Evolutionary conservation across 2,329 filamentous ascomycete genomes (phyloP).

Genomic region (Trichoderma arundinaceum): DNA sequence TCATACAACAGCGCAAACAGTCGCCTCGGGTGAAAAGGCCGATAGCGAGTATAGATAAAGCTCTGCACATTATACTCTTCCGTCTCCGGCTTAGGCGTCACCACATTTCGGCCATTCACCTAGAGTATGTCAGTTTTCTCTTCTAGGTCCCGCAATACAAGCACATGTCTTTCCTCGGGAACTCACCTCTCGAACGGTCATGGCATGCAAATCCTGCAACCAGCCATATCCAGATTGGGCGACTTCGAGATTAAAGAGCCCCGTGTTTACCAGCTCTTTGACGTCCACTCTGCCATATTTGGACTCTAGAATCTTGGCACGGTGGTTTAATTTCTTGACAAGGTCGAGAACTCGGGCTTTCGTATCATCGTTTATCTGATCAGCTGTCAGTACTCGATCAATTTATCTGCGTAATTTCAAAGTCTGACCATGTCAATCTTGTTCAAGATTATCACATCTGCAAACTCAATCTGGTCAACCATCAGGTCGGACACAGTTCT

Average conservation of each 20-base stretch:
- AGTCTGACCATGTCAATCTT: slow-evolving; percentile 66
- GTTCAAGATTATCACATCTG: slow-evolving; percentile 74
- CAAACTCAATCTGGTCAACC: slow-evolving; percentile 80
- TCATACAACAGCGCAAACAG: slow-evolving; percentile 54
- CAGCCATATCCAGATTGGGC: slow-evolving; percentile 71
- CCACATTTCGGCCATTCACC: slow-evolving; percentile 55
- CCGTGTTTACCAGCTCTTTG: slow-evolving; percentile 67
- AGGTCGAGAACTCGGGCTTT: slow-evolving; percentile 57
- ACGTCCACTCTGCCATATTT: slow-evolving; percentile 66
- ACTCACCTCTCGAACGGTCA: slow-evolving; percentile 64
- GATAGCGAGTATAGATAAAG: slow-evolving; percentile 68
- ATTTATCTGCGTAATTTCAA: no score
- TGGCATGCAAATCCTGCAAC: slow-evolving; percentile 71
- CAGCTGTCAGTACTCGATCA: not conserved
- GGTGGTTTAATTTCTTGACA: slow-evolving; percentile 67
- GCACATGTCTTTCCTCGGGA: not conserved
- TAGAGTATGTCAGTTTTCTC: slow-evolving; percentile 31
- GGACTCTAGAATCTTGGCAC: slow-evolving; percentile 67
- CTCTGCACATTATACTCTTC: slow-evolving; percentile 75
- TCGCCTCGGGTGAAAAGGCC: slow-evolving; percentile 58
- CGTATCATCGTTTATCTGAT: slow-evolving; percentile 48
- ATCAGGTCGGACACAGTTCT: slow-evolving; percentile 76
- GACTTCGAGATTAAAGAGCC: slow-evolving; percentile 67
- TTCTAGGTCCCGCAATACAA: not conserved
- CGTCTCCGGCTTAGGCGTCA: slow-evolving; percentile 72